Evolutionary conservation across 2,329 filamentous ascomycete species (phyloP).

Genomic region (Fusarium miscanthi): DNA sequence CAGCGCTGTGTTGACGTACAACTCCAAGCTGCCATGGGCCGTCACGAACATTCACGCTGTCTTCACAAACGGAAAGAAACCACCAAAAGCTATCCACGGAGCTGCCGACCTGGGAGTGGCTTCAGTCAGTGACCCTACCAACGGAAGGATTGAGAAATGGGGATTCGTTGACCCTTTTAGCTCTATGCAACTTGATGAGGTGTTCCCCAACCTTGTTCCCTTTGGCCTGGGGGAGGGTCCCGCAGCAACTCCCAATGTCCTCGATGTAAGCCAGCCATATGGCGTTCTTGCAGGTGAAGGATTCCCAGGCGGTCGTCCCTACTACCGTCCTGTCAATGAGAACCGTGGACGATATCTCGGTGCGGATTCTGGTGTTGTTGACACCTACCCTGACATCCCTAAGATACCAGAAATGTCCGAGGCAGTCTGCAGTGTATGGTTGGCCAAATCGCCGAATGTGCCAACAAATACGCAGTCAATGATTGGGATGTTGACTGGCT

Average conservation of each 20-base stretch:
- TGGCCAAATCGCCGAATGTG: conserved; percentile 82
- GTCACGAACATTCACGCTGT: conserved; percentile 83
- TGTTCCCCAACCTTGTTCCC: conserved; percentile 76
- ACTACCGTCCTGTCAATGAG: conserved; percentile 80
- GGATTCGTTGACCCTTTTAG: conserved; percentile 80
- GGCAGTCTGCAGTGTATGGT: conserved; percentile 84
- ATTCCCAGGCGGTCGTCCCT: conserved; percentile 82
- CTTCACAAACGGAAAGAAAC: conserved; percentile 78
- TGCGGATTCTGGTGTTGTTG: conserved; percentile 67
- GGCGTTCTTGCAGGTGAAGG: conserved; percentile 89
- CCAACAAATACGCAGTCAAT: conserved; percentile 79
- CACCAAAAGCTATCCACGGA: conserved; percentile 85
- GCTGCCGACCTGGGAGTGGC: conserved; percentile 80
- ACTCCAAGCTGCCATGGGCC: conserved; percentile 81
- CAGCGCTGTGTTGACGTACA: conserved; percentile 84
- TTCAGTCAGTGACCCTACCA: conserved; percentile 83
- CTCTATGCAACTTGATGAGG: conserved; percentile 81
- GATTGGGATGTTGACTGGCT: conserved; percentile 84
- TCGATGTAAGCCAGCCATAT: conserved; percentile 89
- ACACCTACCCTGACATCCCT: conserved; percentile 79
- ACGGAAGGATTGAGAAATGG: conserved; percentile 83
- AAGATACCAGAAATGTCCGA: conserved; percentile 76
- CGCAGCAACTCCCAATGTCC: conserved; percentile 82
- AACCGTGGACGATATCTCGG: conserved; percentile 80
- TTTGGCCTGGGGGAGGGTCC: conserved; percentile 85